Evolutionary conservation across 192 early-diverging fungal genomes (phyloP).

Genomic region (Mortierella hygrophila): DNA sequence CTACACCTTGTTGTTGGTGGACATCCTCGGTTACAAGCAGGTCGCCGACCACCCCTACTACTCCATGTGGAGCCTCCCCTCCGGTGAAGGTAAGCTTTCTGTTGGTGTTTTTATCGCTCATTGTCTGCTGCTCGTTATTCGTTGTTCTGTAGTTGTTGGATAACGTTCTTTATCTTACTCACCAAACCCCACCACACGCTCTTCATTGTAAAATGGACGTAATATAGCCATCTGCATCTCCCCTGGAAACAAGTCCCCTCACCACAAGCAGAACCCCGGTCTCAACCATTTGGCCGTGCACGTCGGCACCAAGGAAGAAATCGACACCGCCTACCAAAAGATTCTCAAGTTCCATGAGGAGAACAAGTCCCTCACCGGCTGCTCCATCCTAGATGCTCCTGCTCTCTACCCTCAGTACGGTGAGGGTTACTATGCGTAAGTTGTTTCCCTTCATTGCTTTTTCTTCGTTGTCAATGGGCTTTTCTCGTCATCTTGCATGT

Average conservation of each 20-base stretch:
- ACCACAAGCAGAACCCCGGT: conserved; percentile 37
- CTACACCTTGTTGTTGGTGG: conserved; percentile 29
- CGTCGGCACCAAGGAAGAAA: conserved; percentile 11
- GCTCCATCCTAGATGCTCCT: conserved; percentile 34
- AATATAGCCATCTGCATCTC: conserved; percentile 16
- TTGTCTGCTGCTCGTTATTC: neutral
- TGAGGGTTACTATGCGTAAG: conserved; percentile 39
- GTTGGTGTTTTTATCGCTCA: too few relatives aligned
- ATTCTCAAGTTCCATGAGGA: conserved; percentile 36
- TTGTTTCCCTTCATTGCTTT: neutral
- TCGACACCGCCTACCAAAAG: conserved; percentile 34
- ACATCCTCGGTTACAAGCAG: conserved; percentile 36
- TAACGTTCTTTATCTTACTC: too few relatives aligned
- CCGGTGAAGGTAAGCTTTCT: conserved; percentile 19
- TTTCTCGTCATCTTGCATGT: too few relatives aligned
- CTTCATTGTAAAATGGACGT: neutral
- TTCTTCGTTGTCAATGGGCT: neutral
- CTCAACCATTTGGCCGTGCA: conserved; percentile 38
- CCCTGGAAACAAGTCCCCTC: conserved; percentile 28
- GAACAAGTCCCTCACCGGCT: conserved; percentile 3
- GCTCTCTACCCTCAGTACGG: conserved; percentile 40
- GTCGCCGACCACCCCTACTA: conserved; percentile 29
- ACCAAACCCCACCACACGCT: too few relatives aligned
- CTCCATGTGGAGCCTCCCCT: conserved; percentile 16
- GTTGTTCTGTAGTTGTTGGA: neutral